phyloP scores from a whole-genome alignment of 202 grass and related monocot species.

The Setaria viridis region DNA sequence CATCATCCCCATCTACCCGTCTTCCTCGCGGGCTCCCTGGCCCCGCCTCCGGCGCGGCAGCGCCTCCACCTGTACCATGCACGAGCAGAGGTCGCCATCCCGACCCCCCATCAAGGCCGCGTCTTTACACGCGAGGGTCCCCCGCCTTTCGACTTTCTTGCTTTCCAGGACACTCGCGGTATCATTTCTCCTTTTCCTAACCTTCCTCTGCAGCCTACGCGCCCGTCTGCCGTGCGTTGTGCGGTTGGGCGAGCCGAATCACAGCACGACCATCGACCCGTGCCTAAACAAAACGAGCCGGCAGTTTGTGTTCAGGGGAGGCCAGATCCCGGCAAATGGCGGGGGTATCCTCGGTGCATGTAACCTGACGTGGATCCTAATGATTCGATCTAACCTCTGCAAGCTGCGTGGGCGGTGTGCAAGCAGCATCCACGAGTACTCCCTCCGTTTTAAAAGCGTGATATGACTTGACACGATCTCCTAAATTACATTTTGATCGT shows the following conservation, averaged over 20 bases:
- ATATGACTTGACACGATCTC: too few relatives aligned
- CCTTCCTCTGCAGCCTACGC: background rate
- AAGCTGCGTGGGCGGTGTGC: background rate
- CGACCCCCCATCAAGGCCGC: constrained; percentile 1
- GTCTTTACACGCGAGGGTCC: background rate
- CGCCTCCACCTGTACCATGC: constrained; percentile 40
- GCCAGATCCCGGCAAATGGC: background rate
- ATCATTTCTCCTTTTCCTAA: constrained; percentile 18
- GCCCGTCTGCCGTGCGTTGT: background rate
- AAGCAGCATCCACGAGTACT: background rate
- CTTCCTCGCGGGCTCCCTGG: constrained; percentile 6
- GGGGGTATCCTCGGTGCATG: background rate
- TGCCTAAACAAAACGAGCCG: too few relatives aligned
- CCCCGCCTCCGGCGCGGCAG: background rate
- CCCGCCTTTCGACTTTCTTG: background rate
- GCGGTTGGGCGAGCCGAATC: background rate
- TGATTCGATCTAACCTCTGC: constrained; percentile 22
- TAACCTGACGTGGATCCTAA: background rate
- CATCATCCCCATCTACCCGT: background rate
- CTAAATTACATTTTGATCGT: too few relatives aligned
- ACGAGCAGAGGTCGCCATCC: background rate
- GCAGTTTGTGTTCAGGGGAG: background rate
- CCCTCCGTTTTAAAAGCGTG: too few relatives aligned
- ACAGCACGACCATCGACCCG: background rate
- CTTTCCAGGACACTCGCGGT: background rate